A percentile compares a stretch with the other conserved stretches of the same genome.
These are phyloP conservation scores for Exidia glandulosa DNA, from an alignment of 768 basidiomycete genomes.

Conservation along the genomic window DNA sequence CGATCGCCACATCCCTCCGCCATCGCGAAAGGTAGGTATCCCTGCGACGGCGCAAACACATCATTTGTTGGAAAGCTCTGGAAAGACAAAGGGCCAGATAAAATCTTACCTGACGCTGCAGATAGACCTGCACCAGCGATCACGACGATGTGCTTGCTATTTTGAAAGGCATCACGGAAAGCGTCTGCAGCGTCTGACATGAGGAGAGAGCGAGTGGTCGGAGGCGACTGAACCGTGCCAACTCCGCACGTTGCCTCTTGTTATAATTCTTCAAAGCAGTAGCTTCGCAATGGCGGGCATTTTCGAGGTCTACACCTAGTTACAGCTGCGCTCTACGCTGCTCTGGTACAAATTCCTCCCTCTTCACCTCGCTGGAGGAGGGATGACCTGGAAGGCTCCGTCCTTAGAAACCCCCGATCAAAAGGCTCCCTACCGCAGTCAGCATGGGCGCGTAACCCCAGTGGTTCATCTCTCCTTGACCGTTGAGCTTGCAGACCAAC, in stretches of 20 bases:
- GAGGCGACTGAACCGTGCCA: no score
- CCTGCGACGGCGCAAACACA: slow-evolving; percentile 14
- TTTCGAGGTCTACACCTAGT: no score
- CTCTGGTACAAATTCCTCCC: no score
- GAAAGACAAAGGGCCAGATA: no score
- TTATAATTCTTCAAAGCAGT: no score
- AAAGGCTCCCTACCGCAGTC: not conserved
- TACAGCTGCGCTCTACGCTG: no score
- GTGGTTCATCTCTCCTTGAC: not conserved
- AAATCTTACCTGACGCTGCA: slow-evolving; percentile 42
- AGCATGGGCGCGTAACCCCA: not conserved
- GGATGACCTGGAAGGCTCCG: no score
- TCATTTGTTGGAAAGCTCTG: not conserved
- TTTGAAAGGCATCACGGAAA: slow-evolving; percentile 13
- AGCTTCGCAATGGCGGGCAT: no score
- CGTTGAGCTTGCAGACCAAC: not conserved
- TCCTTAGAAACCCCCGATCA: not conserved
- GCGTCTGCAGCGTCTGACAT: no score
- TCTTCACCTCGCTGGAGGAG: no score
- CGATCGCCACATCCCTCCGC: slow-evolving; percentile 1
- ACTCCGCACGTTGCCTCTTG: no score
- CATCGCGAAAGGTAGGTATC: slow-evolving; percentile 14
- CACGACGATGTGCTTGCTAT: slow-evolving; percentile 28
- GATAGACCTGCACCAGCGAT: slow-evolving; percentile 53
- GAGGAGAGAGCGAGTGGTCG: no score